Percentiles rank a stretch among this genome's conserved stretches.
Conservation (phyloP, 345 rosid species). For the Trapa incisa region DNA sequence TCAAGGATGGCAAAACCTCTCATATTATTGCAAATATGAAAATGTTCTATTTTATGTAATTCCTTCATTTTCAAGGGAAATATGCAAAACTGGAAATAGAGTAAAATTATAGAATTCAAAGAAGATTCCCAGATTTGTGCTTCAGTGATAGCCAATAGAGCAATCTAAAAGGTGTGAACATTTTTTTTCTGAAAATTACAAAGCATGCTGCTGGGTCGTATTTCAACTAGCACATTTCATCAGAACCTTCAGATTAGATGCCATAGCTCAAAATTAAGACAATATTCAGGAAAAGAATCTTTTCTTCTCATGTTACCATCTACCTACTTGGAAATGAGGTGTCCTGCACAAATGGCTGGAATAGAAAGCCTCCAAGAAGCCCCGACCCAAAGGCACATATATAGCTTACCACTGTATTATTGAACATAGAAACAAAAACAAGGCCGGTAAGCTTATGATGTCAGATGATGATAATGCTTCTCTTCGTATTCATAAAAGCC, state of each 20-base stretch:
- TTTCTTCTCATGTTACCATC: slow-evolving; percentile 3
- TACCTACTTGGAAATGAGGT: slow-evolving; percentile 63
- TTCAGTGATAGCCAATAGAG: no score
- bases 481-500: not conserved
- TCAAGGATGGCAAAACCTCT: not conserved
- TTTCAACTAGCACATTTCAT: not conserved
- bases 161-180: no score
- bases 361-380: slow-evolving; percentile 64
- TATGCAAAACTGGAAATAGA: not conserved
- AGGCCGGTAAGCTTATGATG: not conserved
- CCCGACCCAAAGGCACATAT: slow-evolving; percentile 71
- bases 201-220: not conserved
- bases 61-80: not conserved
- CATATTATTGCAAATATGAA: not conserved
- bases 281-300: not conserved
- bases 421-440: not conserved
- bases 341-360: slow-evolving; percentile 47
- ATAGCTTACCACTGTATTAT: slow-evolving; percentile 35
- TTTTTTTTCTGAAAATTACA: not conserved
- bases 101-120: not conserved
- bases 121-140: no score
- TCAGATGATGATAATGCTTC: not conserved
- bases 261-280: no score
- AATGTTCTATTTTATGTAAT: not conserved
- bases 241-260: no score